Evolutionary conservation across 176 grass and related monocot genomes (phyloP).

Genomic region (Thalia dealbata): DNA sequence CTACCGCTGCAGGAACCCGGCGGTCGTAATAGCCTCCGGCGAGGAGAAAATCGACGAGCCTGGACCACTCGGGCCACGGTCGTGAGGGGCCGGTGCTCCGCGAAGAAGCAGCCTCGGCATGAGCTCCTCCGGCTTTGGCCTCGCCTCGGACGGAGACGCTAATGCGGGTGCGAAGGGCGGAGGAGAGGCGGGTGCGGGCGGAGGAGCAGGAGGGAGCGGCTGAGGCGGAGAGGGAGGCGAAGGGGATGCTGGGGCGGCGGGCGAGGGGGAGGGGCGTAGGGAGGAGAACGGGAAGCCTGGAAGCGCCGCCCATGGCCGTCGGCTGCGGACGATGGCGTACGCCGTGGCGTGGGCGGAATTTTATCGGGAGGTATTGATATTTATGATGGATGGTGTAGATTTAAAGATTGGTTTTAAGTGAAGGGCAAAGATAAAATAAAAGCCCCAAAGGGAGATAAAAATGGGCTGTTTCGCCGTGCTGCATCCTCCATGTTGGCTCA

Average conservation of each 20-base stretch:
- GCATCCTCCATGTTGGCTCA: too few relatives aligned
- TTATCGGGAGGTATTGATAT: not conserved
- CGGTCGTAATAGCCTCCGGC: slow-evolving; percentile 35
- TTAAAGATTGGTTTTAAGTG: too few relatives aligned
- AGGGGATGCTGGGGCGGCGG: slow-evolving; percentile 22
- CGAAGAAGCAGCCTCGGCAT: not conserved
- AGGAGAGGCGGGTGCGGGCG: slow-evolving; percentile 21
- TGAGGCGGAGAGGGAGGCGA: not conserved
- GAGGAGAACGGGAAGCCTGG: slow-evolving; percentile 53
- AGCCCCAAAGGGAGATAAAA: too few relatives aligned
- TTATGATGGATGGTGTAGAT: too few relatives aligned
- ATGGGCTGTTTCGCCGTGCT: too few relatives aligned
- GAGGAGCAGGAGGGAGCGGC: slow-evolving; percentile 18
- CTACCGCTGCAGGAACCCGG: not conserved
- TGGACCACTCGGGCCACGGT: slow-evolving; percentile 57
- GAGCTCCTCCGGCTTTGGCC: not conserved
- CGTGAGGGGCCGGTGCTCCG: not conserved
- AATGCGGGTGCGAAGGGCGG: not conserved
- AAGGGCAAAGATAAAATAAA: too few relatives aligned
- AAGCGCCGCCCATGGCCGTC: slow-evolving; percentile 53
- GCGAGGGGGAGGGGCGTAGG: slow-evolving; percentile 24
- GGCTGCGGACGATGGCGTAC: not conserved
- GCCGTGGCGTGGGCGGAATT: not conserved
- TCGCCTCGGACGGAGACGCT: not conserved
- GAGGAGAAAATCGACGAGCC: slow-evolving; percentile 48